Conservation (phyloP, 805 yeast species). For the Hemisphaericaspora nanyangensis region DNA sequence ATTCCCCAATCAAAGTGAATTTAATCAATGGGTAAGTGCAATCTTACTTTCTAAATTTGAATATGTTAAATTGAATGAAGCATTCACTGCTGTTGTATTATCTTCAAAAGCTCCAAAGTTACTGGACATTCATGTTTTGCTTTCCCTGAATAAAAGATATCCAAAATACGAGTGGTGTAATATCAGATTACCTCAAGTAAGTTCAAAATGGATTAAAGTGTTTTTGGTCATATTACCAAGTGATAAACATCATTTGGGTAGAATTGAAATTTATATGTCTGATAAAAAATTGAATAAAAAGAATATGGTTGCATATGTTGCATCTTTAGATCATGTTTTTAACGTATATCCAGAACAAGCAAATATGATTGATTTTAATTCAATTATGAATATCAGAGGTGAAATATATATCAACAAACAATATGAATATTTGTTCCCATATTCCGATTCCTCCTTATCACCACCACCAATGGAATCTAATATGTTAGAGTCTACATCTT, state of each 20-base stretch:
- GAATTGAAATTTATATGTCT: constrained; percentile 50
- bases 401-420: constrained; percentile 46
- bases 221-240: constrained; percentile 48
- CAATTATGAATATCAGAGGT: constrained; percentile 54
- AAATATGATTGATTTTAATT: constrained; percentile 53
- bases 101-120: constrained; percentile 55
- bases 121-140: constrained; percentile 55
- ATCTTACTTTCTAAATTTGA: constrained; percentile 55
- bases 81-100: constrained; percentile 61
- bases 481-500: constrained; percentile 18
- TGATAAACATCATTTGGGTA: constrained; percentile 44
- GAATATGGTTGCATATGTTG: constrained; percentile 47
- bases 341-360: constrained; percentile 60
- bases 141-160: constrained; percentile 46
- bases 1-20: constrained; percentile 18
- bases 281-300: constrained; percentile 45
- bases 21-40: constrained; percentile 43
- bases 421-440: constrained; percentile 30
- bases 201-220: constrained; percentile 57
- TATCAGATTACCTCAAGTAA: constrained; percentile 54
- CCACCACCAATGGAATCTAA: constrained; percentile 2
- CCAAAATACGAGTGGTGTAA: constrained; percentile 59
- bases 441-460: constrained; percentile 8
- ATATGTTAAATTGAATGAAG: constrained; percentile 52
- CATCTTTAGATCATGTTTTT: constrained; percentile 41